Evolutionary conservation across 1,139 yeast genomes (phyloP), one percentile per base, ranked within the genome.

Genomic region (Debaryomyces psychrophilus): DNA sequence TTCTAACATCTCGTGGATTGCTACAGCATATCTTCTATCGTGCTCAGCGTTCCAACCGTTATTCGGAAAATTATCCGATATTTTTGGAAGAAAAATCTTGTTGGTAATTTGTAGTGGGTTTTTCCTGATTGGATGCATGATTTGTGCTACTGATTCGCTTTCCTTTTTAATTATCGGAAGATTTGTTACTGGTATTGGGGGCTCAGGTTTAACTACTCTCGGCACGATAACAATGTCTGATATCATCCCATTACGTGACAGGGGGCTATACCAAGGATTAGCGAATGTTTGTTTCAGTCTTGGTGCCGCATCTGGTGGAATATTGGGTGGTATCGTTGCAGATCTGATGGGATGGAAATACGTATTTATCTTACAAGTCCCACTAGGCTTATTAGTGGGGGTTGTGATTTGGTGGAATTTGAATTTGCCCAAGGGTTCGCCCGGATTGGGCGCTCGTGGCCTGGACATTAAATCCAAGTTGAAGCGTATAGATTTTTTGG

Each of bases 31-130:
- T 48, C 58, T 75, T 46, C 62, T 75, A 47, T 67, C 77, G 5
- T 64, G 73, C 11, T 65, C 80, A 1, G 79, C 79, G 1, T 73
- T 73, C 56, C 80, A 75, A 64, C 97, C 97, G 1, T 66, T 90
- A 20, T 89, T 85, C 55, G 97, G 97, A 20, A 90, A 89, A 59
- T 65, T 90, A 28, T 85, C 95, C 3, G 97, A 90, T 58, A 87
- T 90, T 37, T 89, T 85, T 62, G 97, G 97, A 17, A 77, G 96
- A 56, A 86, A 81, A 58, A 61, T 57, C 44, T 58, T 68, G 18
- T 59, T 75, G 18, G 50, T 73, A 14, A 49, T 64, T 9, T 75
- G 79, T 55, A 61, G 70, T 28, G 51, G 54, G 1, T 57, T 73
- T 37, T 75, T 75, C 53, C 67, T 67, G 8, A 37, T 70, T 8